A percentile compares a stretch with the other conserved stretches of the same genome.
These are phyloP conservation scores for Trichoderma brevicompactum DNA, from an alignment of 2,329 filamentous ascomycete genomes.

Conservation along the genomic window DNA sequence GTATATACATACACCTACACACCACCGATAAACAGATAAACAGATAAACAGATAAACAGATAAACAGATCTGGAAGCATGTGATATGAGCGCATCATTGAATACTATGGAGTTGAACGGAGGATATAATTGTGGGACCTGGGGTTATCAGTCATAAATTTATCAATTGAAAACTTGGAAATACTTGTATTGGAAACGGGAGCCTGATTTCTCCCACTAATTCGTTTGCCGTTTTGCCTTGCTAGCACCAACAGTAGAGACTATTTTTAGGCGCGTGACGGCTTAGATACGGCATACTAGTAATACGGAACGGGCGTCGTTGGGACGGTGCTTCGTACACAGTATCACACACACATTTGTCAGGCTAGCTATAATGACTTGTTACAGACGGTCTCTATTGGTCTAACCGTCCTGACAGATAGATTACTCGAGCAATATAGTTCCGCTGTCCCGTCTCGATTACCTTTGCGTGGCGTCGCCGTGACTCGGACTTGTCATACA, in stretches of 20 bases:
- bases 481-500: constrained; percentile 15
- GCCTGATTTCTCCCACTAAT: neutral
- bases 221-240: no score
- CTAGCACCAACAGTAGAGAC: no score
- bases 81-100: constrained; percentile 7
- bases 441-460: neutral
- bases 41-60: neutral
- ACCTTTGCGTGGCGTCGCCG: constrained; percentile 2
- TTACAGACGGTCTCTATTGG: constrained; percentile 2
- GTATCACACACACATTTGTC: neutral
- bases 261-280: constrained; percentile 20
- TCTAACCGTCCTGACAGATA: neutral
- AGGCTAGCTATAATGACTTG: constrained; percentile 4
- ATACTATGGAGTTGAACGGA: neutral
- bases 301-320: constrained; percentile 21
- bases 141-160: neutral
- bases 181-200: neutral
- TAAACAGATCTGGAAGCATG: neutral
- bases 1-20: neutral
- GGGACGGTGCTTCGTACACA: constrained; percentile 5
- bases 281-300: constrained; percentile 17
- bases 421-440: neutral
- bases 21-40: neutral
- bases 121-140: neutral
- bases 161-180: constrained; percentile 1